phyloP scores from a whole-genome alignment of 2,329 filamentous ascomycete species.

The Lecanicillium sp. region DNA sequence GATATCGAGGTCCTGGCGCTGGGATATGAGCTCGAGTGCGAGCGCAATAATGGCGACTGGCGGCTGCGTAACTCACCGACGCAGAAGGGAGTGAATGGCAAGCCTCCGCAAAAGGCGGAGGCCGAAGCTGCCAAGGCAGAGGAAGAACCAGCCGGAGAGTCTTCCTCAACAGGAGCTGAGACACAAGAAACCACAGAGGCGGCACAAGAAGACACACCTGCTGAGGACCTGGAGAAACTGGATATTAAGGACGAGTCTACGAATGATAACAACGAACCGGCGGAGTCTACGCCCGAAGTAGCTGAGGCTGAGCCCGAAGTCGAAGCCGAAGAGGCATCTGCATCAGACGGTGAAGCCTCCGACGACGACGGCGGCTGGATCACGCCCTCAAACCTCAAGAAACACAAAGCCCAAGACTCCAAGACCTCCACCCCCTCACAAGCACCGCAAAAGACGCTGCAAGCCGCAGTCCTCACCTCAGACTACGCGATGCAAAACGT shows the following conservation, averaged over 20 bases:
- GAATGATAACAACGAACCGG: constrained; percentile 7
- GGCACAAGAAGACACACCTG: not conserved
- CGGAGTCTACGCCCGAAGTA: constrained; percentile 2
- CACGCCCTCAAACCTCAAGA: constrained; percentile 84
- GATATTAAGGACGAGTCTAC: constrained; percentile 7
- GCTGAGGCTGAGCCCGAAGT: not conserved
- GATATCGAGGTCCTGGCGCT: constrained; percentile 87
- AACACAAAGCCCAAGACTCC: constrained; percentile 65
- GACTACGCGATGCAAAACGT: constrained; percentile 99
- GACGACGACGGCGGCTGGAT: constrained; percentile 77
- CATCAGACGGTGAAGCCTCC: constrained; percentile 33
- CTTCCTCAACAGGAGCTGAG: not conserved
- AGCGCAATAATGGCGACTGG: constrained; percentile 85
- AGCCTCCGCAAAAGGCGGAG: constrained; percentile 40
- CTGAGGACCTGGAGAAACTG: constrained; percentile 8
- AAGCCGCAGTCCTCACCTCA: constrained; percentile 86
- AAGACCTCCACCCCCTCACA: constrained; percentile 35
- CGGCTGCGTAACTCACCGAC: constrained; percentile 69
- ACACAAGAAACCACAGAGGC: not conserved
- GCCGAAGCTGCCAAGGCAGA: constrained; percentile 10
- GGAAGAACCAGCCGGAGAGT: not conserved
- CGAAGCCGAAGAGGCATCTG: constrained; percentile 9
- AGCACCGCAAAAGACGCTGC: constrained; percentile 56
- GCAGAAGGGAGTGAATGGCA: constrained; percentile 71
- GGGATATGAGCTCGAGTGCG: constrained; percentile 89